phyloP scores from a whole-genome alignment of 2,329 filamentous ascomycete genomes.

The Clonostachys solani region DNA sequence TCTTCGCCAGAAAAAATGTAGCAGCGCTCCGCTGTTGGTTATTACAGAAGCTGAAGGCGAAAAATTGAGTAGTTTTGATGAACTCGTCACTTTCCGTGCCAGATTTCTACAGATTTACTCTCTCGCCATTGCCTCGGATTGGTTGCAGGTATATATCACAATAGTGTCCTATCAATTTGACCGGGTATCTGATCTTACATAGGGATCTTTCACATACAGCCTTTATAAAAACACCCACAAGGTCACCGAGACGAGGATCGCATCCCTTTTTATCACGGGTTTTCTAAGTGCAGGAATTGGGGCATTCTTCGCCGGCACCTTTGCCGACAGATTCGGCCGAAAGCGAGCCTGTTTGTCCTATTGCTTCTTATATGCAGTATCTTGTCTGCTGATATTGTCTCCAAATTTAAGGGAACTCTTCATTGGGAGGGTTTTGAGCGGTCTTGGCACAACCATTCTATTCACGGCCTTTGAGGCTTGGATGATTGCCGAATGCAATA shows the following conservation, averaged over 20 bases:
- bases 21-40: no score
- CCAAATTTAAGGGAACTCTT: neutral
- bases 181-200: neutral
- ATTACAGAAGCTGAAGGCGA: no score
- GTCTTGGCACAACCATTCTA: neutral
- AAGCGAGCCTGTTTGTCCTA: neutral
- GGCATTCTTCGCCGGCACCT: neutral
- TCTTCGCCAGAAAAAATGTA: no score
- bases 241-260: neutral
- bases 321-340: neutral
- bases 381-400: neutral
- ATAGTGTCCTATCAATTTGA: neutral
- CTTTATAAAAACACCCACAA: neutral
- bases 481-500: neutral
- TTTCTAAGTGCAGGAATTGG: neutral
- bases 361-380: neutral
- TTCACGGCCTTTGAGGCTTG: neutral
- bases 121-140: neutral
- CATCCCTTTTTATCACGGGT: neutral
- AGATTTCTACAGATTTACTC: neutral
- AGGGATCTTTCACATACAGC: neutral
- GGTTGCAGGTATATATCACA: neutral
- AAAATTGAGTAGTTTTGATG: no score
- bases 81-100: no score
- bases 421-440: neutral